Evolutionary conservation across 768 basidiomycete genomes (phyloP).

Genomic region (Kwoniella sp.): DNA sequence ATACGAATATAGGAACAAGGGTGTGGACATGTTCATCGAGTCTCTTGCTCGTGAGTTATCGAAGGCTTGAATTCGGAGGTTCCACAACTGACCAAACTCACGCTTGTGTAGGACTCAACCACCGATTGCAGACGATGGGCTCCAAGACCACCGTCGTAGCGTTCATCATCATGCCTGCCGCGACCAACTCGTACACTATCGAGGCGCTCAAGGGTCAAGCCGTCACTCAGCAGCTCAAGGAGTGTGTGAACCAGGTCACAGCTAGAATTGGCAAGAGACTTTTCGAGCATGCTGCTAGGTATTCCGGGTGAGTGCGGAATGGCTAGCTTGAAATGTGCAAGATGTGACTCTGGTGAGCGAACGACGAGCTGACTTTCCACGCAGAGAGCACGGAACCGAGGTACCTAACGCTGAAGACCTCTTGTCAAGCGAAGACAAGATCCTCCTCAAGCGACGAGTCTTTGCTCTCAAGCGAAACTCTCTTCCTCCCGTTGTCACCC

Average conservation of each 20-base stretch:
- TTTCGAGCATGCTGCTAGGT: slow-evolving; percentile 91
- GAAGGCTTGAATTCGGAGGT: not conserved
- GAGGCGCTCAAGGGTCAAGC: slow-evolving; percentile 97
- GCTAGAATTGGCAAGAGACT: slow-evolving; percentile 86
- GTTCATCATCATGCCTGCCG: slow-evolving; percentile 98
- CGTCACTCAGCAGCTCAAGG: slow-evolving; percentile 92
- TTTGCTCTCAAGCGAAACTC: slow-evolving; percentile 94
- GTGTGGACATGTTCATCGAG: slow-evolving; percentile 99
- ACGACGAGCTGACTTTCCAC: not conserved
- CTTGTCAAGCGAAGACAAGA: slow-evolving; percentile 87
- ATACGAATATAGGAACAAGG: slow-evolving; percentile 99
- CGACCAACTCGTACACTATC: slow-evolving; percentile 93
- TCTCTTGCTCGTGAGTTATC: slow-evolving; percentile 71
- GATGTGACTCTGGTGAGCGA: not conserved
- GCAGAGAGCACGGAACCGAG: slow-evolving; percentile 71
- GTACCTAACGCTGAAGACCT: slow-evolving; percentile 74
- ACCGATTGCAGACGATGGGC: slow-evolving; percentile 67
- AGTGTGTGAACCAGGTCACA: slow-evolving; percentile 94
- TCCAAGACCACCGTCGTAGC: slow-evolving; percentile 87
- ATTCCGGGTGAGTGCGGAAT: slow-evolving; percentile 69
- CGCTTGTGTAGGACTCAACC: slow-evolving; percentile 61
- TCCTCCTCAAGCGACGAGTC: slow-evolving; percentile 90
- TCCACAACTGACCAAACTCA: slow-evolving; percentile 5
- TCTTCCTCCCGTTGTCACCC: slow-evolving; percentile 94
- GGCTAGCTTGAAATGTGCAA: not conserved